Conservation (phyloP, 2,329 filamentous ascomycete genomes). For the Elsinoe necatrix region DNA sequence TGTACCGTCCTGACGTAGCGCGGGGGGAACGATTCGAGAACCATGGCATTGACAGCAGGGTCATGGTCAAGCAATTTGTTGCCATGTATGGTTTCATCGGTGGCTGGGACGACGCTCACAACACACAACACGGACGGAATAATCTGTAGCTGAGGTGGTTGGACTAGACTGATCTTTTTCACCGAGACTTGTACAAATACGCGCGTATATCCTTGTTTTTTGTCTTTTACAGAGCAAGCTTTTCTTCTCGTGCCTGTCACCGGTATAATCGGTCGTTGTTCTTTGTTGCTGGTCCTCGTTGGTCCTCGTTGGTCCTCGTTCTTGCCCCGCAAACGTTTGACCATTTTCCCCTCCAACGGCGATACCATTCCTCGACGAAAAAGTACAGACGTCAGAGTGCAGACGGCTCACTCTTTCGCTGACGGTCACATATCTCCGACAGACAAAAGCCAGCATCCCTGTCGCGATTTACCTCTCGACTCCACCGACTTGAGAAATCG, state of each 20-base stretch:
- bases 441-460: not conserved
- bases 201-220: not conserved
- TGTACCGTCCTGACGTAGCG: slow-evolving; percentile 4
- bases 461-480: not conserved
- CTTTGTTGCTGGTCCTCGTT: not conserved
- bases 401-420: not conserved
- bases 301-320: not conserved
- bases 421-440: not conserved
- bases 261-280: not conserved
- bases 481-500: not conserved
- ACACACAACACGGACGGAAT: not conserved
- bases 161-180: slow-evolving; percentile 1
- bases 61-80: not conserved
- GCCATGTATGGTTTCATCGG: slow-evolving; percentile 13
- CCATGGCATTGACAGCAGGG: not conserved
- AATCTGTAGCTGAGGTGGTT: slow-evolving; percentile 7
- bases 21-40: not conserved
- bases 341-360: slow-evolving; percentile 1
- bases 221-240: slow-evolving; percentile 9
- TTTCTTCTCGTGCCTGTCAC: slow-evolving; percentile 2
- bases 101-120: slow-evolving; percentile 6
- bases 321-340: slow-evolving; percentile 6
- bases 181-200: slow-evolving; percentile 2
- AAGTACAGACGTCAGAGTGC: slow-evolving; percentile 12
- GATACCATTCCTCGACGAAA: slow-evolving; percentile 1